Evolutionary conservation across 371 early-diverging fungal genomes (phyloP).

Genomic region (Zopfochytrium polystomum): DNA sequence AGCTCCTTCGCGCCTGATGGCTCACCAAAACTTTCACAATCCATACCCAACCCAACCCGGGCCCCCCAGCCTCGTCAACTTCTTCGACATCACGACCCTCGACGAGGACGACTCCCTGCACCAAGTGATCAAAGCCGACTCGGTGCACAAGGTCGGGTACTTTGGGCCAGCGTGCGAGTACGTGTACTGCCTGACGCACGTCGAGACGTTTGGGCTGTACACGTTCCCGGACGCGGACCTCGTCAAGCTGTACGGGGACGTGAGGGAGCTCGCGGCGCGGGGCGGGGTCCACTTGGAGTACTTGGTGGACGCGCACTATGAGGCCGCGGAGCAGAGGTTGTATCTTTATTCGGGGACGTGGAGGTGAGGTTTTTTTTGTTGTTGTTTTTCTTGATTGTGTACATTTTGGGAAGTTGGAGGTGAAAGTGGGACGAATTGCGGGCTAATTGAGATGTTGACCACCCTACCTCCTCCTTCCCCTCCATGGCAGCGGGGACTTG

Average conservation of each 20-base stretch:
- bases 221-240: slow-evolving; percentile 50
- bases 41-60: not conserved
- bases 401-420: not conserved
- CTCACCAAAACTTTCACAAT: not conserved
- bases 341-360: slow-evolving; percentile 79
- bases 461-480: not conserved
- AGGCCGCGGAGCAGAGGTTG: slow-evolving; percentile 63
- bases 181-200: slow-evolving; percentile 78
- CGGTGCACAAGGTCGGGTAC: slow-evolving; percentile 77
- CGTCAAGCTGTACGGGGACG: slow-evolving; percentile 75
- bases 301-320: slow-evolving; percentile 78
- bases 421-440: no score
- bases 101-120: slow-evolving; percentile 87
- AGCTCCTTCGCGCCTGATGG: not conserved
- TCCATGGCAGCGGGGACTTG: slow-evolving; percentile 33
- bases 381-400: not conserved
- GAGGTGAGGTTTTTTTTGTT: slow-evolving; percentile 51
- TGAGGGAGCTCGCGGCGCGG: slow-evolving; percentile 46
- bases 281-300: slow-evolving; percentile 68
- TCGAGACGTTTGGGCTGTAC: slow-evolving; percentile 81
- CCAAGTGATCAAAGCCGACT: slow-evolving; percentile 76
- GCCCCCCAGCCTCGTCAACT: slow-evolving; percentile 30
- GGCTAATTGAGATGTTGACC: no score
- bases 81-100: slow-evolving; percentile 46
- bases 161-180: slow-evolving; percentile 87